Base-by-base conservation (phyloP, 257 asterid species). In the Nicotiana noctiflora region DNA sequence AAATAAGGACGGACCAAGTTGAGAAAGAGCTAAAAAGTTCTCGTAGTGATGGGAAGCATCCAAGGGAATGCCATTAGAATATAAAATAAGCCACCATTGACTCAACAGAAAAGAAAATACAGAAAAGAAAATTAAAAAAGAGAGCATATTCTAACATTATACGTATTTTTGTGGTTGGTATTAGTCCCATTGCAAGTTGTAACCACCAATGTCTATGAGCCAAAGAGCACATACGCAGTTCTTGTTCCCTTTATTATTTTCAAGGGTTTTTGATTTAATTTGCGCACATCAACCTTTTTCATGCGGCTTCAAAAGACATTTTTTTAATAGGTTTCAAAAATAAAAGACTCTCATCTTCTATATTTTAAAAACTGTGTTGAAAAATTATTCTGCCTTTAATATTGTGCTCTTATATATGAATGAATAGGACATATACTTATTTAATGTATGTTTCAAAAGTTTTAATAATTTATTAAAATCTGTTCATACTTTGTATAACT, bases 51-150 rank as follows among this genome's bases (percentile, higher is more conserved):
- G 3, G 61, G 78, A 72, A 49, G 78, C 40, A 72, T 72, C 61
- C 23, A 72, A 72, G 37, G 12, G 10, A 34, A 72, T 49, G 60
- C 23, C 78, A 21, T 72, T 72, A 23, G 37, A 72, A 46, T 46
- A 67, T 46, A 72, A 72, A 46, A 23, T 23, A 46, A 46, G 40
- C 78, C 61, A 72, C 23, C n/a, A 72, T 72, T 72, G 61, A 72
- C 60, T 72, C 55, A 70, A 70, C n/a, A 68, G 44, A 23, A 72
- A 40, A 2, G 2, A 6, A 37, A 37, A 40, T 4, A 19, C 2
- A 12, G 44, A n/a, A 70, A 32, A 32, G 5, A 4, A 32, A 5
- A 57, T 2, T 18, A 2, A 25, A 25, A 25, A 25, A 70, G 46
- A 1, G 53, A 70, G 34, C 77, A 70, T 70, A 70, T 70, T 13